Evolutionary conservation across 495 filamentous ascomycete genomes (phyloP).

Genomic region (Lasiosphaeria miniovina): DNA sequence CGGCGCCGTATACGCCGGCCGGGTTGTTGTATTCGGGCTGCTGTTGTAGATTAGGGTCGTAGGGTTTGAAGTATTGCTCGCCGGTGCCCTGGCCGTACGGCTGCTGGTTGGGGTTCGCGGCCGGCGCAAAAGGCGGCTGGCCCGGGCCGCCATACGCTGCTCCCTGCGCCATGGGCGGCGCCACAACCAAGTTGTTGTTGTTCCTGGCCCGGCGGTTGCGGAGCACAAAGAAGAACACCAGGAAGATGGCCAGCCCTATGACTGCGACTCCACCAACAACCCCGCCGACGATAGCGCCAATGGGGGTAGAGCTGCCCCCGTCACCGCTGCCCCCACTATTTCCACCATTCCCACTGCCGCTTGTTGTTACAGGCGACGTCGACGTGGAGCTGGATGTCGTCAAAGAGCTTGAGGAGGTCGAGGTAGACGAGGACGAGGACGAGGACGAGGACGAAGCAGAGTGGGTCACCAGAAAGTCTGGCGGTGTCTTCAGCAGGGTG

Average conservation of each 20-base stretch:
- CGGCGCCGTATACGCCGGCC: too few relatives aligned
- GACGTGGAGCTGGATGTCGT: not conserved
- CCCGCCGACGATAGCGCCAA: slow-evolving; percentile 39
- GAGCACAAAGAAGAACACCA: slow-evolving; percentile 27
- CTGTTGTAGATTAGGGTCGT: too few relatives aligned
- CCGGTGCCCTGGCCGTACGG: too few relatives aligned
- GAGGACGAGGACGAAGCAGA: not conserved
- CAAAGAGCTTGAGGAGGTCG: not conserved
- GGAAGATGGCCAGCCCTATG: slow-evolving; percentile 29
- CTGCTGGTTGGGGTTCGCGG: too few relatives aligned
- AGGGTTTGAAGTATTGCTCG: too few relatives aligned
- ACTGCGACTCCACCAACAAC: slow-evolving; percentile 38
- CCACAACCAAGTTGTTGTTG: not conserved
- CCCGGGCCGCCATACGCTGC: not conserved
- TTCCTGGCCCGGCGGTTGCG: not conserved
- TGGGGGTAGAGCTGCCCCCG: slow-evolving; percentile 10
- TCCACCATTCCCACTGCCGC: not conserved
- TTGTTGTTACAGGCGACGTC: not conserved
- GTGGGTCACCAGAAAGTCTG: not conserved
- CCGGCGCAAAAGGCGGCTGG: not conserved
- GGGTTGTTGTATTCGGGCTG: too few relatives aligned
- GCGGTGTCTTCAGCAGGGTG: slow-evolving; percentile 13
- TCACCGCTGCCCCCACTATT: not conserved
- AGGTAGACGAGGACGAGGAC: not conserved
- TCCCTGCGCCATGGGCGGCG: not conserved